phyloP scores from a whole-genome alignment of 768 basidiomycete genomes.

The Punctularia strigosozonata region DNA sequence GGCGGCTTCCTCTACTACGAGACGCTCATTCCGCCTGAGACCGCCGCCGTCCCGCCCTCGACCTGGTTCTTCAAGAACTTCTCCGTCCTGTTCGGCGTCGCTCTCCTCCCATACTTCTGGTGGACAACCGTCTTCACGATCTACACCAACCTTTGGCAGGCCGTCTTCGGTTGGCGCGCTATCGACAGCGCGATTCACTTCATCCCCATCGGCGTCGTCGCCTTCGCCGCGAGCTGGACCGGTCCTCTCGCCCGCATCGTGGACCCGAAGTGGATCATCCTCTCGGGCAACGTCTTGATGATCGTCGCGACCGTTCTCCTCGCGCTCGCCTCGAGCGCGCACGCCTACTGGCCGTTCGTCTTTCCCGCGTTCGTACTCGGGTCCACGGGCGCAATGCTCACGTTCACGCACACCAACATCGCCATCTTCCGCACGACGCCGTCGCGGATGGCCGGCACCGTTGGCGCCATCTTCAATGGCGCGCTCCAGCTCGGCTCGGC shows the following conservation, averaged over 20 bases:
- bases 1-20: conserved; percentile 42
- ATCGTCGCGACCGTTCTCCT: not conserved
- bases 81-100: conserved; percentile 23
- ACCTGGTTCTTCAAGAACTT: conserved; percentile 32
- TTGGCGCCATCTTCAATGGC: conserved; percentile 39
- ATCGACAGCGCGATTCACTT: conserved; percentile 25
- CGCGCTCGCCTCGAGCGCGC: not conserved
- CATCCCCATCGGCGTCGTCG: not conserved
- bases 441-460: conserved; percentile 27
- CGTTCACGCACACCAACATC: conserved; percentile 29
- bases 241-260: not conserved
- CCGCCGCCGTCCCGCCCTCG: conserved; percentile 33
- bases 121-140: conserved; percentile 24
- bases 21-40: conserved; percentile 22
- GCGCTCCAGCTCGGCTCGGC: conserved; percentile 34
- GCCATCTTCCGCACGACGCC: conserved; percentile 31
- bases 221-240: not conserved
- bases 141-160: conserved; percentile 28
- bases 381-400: conserved; percentile 25
- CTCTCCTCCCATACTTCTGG: conserved; percentile 30
- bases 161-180: conserved; percentile 28
- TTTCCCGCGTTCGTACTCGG: conserved; percentile 36
- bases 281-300: not conserved
- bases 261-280: not conserved
- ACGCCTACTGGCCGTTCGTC: conserved; percentile 25